These are phyloP conservation scores for Talaromyces proteolyticus DNA, from an alignment of 495 filamentous ascomycete genomes.

Conservation along the genomic window DNA sequence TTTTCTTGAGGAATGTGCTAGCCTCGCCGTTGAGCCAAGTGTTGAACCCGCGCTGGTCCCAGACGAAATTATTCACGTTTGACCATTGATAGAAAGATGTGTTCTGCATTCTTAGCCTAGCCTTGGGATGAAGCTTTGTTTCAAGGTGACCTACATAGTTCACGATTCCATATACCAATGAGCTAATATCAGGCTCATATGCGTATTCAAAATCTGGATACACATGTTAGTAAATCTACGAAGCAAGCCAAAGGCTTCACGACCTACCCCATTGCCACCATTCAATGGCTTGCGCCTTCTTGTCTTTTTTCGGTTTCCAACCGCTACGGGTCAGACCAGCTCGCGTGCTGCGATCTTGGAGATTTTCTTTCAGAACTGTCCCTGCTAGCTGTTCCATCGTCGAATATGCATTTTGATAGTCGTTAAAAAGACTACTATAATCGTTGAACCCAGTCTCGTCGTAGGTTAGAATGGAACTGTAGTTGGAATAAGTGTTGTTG, in stretches of 20 bases:
- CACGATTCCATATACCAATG: conserved; percentile 35
- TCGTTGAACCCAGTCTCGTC: conserved; percentile 48
- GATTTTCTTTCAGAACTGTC: conserved; percentile 48
- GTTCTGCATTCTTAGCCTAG: conserved; percentile 18
- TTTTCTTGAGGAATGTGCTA: conserved; percentile 48
- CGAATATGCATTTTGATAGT: conserved; percentile 44
- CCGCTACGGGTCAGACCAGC: conserved; percentile 54
- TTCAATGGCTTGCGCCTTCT: conserved; percentile 54
- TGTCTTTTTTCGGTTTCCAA: conserved; percentile 57
- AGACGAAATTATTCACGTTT: conserved; percentile 60
- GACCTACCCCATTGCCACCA: conserved; percentile 53
- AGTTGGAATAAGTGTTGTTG: conserved; percentile 58
- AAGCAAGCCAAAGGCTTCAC: neutral
- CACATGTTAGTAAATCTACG: conserved; percentile 11
- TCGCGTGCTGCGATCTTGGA: conserved; percentile 58
- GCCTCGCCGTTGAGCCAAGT: conserved; percentile 56
- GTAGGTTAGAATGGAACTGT: conserved; percentile 54
- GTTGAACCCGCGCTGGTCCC: conserved; percentile 65
- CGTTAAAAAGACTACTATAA: conserved; percentile 43
- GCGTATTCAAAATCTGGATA: conserved; percentile 50
- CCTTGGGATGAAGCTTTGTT: neutral
- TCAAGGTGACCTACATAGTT: conserved; percentile 16
- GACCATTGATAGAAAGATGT: conserved; percentile 43
- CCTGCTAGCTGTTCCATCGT: conserved; percentile 51
- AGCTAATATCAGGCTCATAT: conserved; percentile 41